A percentile compares a stretch with the other conserved stretches of the same genome.
phyloP scores from a whole-genome alignment of 148 eudicot species.

The Linanthus parryae region DNA sequence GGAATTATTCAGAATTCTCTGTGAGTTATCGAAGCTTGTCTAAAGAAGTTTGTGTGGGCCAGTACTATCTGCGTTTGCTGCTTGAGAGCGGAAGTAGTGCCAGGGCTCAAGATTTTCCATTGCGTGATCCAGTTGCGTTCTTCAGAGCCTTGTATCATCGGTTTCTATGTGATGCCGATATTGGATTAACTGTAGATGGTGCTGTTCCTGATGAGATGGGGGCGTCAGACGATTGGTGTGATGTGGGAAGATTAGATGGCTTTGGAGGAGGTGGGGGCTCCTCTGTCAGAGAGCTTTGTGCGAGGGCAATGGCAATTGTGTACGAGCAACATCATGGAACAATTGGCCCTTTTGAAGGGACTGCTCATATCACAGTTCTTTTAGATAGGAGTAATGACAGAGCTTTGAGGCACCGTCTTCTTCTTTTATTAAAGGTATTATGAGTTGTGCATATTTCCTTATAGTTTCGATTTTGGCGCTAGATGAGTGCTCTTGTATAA shows the following conservation, averaged over 20 bases:
- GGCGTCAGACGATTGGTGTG: constrained; percentile 99
- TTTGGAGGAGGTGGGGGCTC: constrained; percentile 98
- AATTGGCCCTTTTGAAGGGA: constrained; percentile 91
- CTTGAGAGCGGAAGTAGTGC: constrained; percentile 84
- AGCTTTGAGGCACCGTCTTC: constrained; percentile 94
- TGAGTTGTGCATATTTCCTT: too few species aligned
- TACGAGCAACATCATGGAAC: constrained; percentile 81
- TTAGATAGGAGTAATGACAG: constrained; percentile 96
- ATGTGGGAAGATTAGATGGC: constrained; percentile 98
- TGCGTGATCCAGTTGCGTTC: constrained; percentile 94
- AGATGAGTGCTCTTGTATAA: too few species aligned
- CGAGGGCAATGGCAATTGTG: constrained; percentile 98
- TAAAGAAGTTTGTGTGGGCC: constrained; percentile 99
- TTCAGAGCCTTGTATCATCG: constrained; percentile 96
- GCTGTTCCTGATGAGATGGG: constrained; percentile 97
- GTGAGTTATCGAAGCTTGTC: constrained; percentile 87
- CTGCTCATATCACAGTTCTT: constrained; percentile 90
- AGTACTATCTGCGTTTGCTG: constrained; percentile 89
- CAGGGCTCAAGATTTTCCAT: constrained; percentile 88
- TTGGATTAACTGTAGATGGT: constrained; percentile 91
- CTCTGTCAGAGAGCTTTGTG: constrained; percentile 95
- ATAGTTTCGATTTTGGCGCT: too few species aligned
- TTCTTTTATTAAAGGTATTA: constrained; percentile 91
- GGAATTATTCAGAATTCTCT: constrained; percentile 92
- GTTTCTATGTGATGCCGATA: constrained; percentile 93